Base-by-base conservation (phyloP, 805 yeast species). In the Cyberlindnera xylosilytica region DNA sequence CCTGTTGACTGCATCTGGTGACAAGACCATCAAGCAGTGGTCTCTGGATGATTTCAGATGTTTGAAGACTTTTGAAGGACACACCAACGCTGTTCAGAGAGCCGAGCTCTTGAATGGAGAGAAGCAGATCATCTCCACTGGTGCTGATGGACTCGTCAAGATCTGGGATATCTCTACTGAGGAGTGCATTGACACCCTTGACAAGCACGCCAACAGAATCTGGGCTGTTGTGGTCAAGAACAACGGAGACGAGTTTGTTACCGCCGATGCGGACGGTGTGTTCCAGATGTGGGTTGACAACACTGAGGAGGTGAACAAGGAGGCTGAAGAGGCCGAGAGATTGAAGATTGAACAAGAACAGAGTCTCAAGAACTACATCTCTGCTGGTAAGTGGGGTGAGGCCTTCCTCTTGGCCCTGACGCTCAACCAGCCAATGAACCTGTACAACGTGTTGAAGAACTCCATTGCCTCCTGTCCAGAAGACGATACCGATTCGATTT, bases 181-280 rank as follows among this genome's bases (percentile, higher is more conserved):
- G 28, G 99, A 93, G 57, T 78, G 88, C 57, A 64, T 83, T 17
- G 79, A 82, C 44, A 91, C 98, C 0, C 72, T 90, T 37, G 98
- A 91, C 64, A 95, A 87, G 57, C 99, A 93, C 60, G 87, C 81
- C 47, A 93, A 91, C 62, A 80, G 96, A 66, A 87, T 93, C 38
- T 93, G 99, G 99, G 86, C 97, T 0, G 63, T 93, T 41, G 79
- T 84, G 42, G 68, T 74, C 1, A 72, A 78, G 46, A 66, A 78
- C 27, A 85, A 82, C 53, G 91, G 95, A 20, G 74, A 74, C 15
- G 73, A 74, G 44, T 73, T 93, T 44, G 77, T 87, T 0, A 78
- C 87, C 45, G 98, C 97, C 0, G 98, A 93, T 63, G 97, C 97
- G 1, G 98, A 93, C 63, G 96, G 97, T 42, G 82, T 87, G 20